phyloP scores from a whole-genome alignment of 495 filamentous ascomycete genomes.

The Penicillium herquei region DNA sequence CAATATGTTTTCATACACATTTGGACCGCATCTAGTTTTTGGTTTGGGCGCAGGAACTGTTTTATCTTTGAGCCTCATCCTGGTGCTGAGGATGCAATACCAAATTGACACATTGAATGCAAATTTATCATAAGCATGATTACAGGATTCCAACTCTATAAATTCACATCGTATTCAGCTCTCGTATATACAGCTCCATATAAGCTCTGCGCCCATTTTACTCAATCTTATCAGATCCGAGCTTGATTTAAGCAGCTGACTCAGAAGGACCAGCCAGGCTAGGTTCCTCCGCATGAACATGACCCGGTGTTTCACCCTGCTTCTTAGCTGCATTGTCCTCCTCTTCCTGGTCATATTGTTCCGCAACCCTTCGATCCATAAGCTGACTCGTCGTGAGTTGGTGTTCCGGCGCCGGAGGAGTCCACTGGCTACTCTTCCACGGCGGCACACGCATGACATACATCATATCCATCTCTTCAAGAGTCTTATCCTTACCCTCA shows the following conservation, averaged over 20 bases:
- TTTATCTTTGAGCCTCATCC: constrained; percentile 3
- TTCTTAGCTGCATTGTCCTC: constrained; percentile 12
- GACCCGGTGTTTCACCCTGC: constrained; percentile 10
- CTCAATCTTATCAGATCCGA: not conserved
- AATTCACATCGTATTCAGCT: not conserved
- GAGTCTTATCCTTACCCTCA: constrained; percentile 60
- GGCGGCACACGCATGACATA: constrained; percentile 66
- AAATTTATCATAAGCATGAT: not conserved
- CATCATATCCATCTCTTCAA: constrained; percentile 84
- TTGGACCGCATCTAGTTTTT: not conserved
- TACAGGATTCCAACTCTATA: not conserved
- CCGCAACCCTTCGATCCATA: constrained; percentile 27
- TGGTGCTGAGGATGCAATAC: constrained; percentile 9
- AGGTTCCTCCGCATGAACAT: constrained; percentile 27
- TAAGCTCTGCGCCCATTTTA: no score
- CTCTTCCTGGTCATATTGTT: constrained; percentile 18
- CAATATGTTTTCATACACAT: no score
- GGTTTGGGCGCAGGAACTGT: not conserved
- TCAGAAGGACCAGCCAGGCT: constrained; percentile 19
- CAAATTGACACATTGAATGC: constrained; percentile 14
- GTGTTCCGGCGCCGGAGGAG: constrained; percentile 29
- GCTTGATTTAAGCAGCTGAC: constrained; percentile 1
- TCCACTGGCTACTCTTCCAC: constrained; percentile 50
- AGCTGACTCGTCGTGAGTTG: constrained; percentile 32
- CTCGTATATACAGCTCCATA: not conserved